Percentiles rank a stretch among this genome's conserved stretches.
These are phyloP conservation scores for Castanea mollissima DNA, from an alignment of 306 rosid genomes.

Conservation along the genomic window DNA sequence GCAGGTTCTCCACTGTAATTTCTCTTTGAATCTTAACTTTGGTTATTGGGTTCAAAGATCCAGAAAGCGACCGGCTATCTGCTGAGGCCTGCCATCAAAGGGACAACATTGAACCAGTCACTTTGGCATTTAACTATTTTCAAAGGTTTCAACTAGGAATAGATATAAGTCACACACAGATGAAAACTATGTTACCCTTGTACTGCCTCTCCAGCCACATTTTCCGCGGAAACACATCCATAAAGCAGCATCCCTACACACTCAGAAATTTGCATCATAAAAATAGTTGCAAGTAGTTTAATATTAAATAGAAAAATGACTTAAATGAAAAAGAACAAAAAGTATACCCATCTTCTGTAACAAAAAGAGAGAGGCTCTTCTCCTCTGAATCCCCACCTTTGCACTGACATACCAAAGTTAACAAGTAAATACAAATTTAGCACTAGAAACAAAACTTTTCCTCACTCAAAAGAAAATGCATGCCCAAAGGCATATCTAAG, in stretches of 20 bases:
- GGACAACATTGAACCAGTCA: conserved; percentile 18
- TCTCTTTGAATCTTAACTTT: conserved; percentile 46
- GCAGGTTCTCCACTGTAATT: conserved; percentile 57
- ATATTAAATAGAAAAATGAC: conserved; percentile 9
- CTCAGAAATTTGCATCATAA: conserved; percentile 25
- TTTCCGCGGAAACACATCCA: conserved; percentile 81
- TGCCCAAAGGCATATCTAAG: neutral
- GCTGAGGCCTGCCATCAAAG: conserved; percentile 61
- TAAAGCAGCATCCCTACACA: conserved; percentile 56
- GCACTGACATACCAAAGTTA: conserved; percentile 52
- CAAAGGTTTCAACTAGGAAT: neutral
- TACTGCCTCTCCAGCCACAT: conserved; percentile 90
- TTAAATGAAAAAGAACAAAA: conserved; percentile 2
- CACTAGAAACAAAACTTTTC: neutral
- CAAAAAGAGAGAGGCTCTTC: conserved; percentile 55
- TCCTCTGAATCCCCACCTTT: conserved; percentile 70
- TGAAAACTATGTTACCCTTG: conserved; percentile 48
- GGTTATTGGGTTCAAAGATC: neutral
- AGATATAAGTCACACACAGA: neutral
- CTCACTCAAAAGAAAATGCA: conserved; percentile 1
- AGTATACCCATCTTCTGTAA: conserved; percentile 65
- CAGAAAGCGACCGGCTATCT: conserved; percentile 31
- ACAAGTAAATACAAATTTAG: conserved; percentile 5
- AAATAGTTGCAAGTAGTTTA: neutral
- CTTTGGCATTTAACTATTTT: conserved; percentile 3